Conservation (phyloP, 768 basidiomycete genomes). For the Boletus bicolor region DNA sequence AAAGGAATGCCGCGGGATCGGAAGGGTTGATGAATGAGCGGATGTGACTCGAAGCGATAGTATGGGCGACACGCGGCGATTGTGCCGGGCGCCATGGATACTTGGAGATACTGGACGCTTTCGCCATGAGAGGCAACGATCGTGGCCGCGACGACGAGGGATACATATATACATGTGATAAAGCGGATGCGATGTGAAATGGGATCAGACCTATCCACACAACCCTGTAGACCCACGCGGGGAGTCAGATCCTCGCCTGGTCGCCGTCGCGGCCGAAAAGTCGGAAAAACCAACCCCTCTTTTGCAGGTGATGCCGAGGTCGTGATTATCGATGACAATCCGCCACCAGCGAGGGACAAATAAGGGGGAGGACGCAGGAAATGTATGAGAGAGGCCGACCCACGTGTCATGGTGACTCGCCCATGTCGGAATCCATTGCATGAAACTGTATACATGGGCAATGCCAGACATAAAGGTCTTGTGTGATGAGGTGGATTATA, state of each 20-base stretch:
- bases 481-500: neutral
- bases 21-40: neutral
- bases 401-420: slow-evolving; percentile 2
- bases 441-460: neutral
- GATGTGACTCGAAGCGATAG: neutral
- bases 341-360: neutral
- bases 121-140: neutral
- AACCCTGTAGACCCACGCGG: too few species aligned
- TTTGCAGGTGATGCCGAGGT: neutral
- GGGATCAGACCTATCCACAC: neutral
- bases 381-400: neutral
- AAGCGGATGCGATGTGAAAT: neutral
- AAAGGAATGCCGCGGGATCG: neutral
- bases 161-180: neutral
- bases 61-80: neutral
- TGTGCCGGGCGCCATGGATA: neutral
- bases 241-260: neutral
- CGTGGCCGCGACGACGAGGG: neutral
- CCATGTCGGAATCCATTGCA: neutral
- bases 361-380: neutral
- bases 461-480: neutral
- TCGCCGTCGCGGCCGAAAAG: neutral
- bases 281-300: neutral
- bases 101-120: neutral
- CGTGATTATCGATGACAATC: neutral